phyloP scores from a whole-genome alignment of 345 rosid species.

The Populus simonii region DNA sequence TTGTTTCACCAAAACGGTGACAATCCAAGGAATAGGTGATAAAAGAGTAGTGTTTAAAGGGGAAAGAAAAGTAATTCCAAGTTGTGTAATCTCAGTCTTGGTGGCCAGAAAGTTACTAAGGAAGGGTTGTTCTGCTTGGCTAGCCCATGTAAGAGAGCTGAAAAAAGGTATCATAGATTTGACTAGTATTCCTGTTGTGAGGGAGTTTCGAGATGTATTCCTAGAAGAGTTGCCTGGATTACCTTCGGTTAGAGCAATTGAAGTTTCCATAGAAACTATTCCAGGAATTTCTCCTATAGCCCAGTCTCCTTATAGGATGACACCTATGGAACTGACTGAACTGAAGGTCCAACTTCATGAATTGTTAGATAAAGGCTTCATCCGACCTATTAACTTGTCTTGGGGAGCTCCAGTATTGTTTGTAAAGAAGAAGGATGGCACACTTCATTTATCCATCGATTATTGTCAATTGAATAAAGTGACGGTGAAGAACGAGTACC shows the following conservation, averaged over 20 bases:
- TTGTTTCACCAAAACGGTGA: too few relatives aligned
- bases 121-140: too few relatives aligned
- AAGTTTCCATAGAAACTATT: neutral
- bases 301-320: neutral
- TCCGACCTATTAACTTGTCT: neutral
- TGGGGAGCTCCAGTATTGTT: neutral
- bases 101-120: too few relatives aligned
- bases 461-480: neutral
- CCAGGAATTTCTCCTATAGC: neutral
- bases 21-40: too few relatives aligned
- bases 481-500: neutral
- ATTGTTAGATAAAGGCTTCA: neutral
- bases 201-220: neutral
- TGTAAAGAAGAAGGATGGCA: neutral
- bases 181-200: neutral
- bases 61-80: too few relatives aligned
- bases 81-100: too few relatives aligned
- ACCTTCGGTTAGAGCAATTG: neutral
- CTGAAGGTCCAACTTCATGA: neutral
- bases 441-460: neutral
- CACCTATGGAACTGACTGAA: neutral
- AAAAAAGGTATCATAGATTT: too few relatives aligned
- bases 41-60: too few relatives aligned
- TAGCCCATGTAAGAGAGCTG: too few relatives aligned
- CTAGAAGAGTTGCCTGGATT: neutral